Evolutionary conservation across 345 rosid species (phyloP), one percentile per base, ranked within the genome.

Genomic region (Cardamine occulta): DNA sequence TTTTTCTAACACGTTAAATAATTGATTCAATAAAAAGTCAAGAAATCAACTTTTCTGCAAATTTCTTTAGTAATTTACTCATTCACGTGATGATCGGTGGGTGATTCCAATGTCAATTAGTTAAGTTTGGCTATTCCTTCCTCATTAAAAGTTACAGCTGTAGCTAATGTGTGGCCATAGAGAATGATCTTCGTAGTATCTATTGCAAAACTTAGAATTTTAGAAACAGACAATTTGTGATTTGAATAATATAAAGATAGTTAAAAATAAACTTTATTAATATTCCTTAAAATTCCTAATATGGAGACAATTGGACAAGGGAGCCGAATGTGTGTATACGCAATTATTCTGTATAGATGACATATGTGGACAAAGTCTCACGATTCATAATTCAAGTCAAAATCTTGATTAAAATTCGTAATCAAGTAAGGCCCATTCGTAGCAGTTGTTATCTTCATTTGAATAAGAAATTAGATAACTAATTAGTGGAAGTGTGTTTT

Each of bases 141-240:
- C 24, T 29, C 39, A 6, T 45, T 31, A 28, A 10, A 11, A 63
- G 48, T 28, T n/a, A 64, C 57, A 19, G 23, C 17, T 5, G 31
- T 17, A 51, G 5, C 42, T 7, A 11, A 8, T 51, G 34, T 54
- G 26, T 37, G 51, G 18, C 52, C 8, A 21, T 21, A 67, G 35
- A 35, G 49, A 68, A 39, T 68, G 73, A n/a, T 39, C 53, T 11
- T 26, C n/a, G 51, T 37, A n/a, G 24, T 68, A 23, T 68, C 8
- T 32, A 9, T 51, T 51, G 59, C 31, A 34, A 34, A 40, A 65
- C 57, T 29, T 49, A 32, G 4, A 12, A 31, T 2, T 51, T 48
- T 18, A 49, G 7, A 66, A 31, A 49, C 40, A 32, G 1, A 13
- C 56, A 48, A 11, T 14, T 14, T 31, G 57, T 48, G 70, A 32